A percentile compares a stretch with the other conserved stretches of the same genome.
These are phyloP conservation scores for Fragaria ananassa DNA, from an alignment of 306 rosid species.

Conservation along the genomic window DNA sequence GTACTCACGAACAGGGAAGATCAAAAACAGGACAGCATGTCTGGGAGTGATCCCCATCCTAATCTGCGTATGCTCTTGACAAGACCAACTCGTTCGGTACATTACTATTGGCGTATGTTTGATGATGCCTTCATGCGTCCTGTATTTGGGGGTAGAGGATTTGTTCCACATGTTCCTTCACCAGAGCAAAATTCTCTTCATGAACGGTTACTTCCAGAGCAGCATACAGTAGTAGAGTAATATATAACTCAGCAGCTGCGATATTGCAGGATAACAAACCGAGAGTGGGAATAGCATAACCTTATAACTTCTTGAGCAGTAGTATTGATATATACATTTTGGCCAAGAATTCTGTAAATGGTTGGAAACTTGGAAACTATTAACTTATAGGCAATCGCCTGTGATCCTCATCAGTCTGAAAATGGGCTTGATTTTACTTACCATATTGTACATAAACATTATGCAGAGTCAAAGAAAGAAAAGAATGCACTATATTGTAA, in stretches of 20 bases:
- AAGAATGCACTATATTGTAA: not conserved
- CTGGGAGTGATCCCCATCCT: conserved; percentile 13
- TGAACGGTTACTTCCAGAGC: conserved; percentile 5
- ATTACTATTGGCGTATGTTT: conserved; percentile 42
- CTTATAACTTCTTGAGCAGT: not conserved
- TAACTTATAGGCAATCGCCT: not conserved
- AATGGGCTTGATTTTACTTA: not conserved
- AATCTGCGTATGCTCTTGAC: conserved; percentile 21
- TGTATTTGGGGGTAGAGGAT: conserved; percentile 62
- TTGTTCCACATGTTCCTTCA: conserved; percentile 27
- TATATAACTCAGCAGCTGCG: not conserved
- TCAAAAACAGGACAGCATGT: conserved; percentile 22
- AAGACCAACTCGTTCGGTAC: conserved; percentile 26
- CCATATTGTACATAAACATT: not conserved
- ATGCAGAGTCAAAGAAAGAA: not conserved
- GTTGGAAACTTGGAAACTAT: not conserved
- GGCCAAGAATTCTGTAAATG: not conserved
- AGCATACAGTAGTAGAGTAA: not conserved
- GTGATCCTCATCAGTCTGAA: not conserved
- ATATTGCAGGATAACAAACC: not conserved
- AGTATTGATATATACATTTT: not conserved
- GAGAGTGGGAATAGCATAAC: not conserved
- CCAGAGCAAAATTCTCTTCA: conserved; percentile 5
- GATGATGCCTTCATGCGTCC: conserved; percentile 59
- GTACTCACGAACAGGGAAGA: conserved; percentile 26